Evolutionary conservation across 306 rosid species (phyloP).

Genomic region (Malus sieversii): DNA sequence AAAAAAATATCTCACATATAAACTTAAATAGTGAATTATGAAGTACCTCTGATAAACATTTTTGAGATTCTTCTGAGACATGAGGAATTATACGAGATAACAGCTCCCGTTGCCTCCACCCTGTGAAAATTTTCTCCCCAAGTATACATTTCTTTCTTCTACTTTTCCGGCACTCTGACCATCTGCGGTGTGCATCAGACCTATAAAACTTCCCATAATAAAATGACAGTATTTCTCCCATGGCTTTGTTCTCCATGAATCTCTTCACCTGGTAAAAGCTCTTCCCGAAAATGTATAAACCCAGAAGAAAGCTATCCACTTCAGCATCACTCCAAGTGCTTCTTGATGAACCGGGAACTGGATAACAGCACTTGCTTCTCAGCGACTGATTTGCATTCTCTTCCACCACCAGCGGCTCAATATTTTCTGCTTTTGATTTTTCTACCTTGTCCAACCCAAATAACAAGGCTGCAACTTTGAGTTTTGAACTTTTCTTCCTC

Average conservation of each 20-base stretch:
- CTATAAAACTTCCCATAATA: slow-evolving; percentile 73
- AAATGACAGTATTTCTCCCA: slow-evolving; percentile 59
- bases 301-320: slow-evolving; percentile 53
- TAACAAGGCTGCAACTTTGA: slow-evolving; percentile 2
- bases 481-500: slow-evolving; percentile 22
- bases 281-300: slow-evolving; percentile 73
- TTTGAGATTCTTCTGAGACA: slow-evolving; percentile 42
- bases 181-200: slow-evolving; percentile 47
- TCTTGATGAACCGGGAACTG: slow-evolving; percentile 36
- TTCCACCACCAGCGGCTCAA: slow-evolving; percentile 5
- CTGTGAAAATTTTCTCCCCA: slow-evolving; percentile 57
- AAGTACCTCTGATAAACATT: slow-evolving; percentile 53
- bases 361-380: slow-evolving; percentile 16
- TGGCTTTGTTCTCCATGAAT: slow-evolving; percentile 47
- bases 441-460: slow-evolving; percentile 11
- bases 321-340: slow-evolving; percentile 55
- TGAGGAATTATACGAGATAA: slow-evolving; percentile 55
- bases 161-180: slow-evolving; percentile 51
- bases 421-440: slow-evolving; percentile 12
- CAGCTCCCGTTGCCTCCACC: slow-evolving; percentile 57
- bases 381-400: slow-evolving; percentile 12
- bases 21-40: neutral
- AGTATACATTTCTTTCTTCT: slow-evolving; percentile 46
- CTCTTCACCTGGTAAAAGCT: slow-evolving; percentile 46
- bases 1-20: neutral